Conservation (phyloP, 176 grass and related monocot genomes). For the Oryza nivara region DNA sequence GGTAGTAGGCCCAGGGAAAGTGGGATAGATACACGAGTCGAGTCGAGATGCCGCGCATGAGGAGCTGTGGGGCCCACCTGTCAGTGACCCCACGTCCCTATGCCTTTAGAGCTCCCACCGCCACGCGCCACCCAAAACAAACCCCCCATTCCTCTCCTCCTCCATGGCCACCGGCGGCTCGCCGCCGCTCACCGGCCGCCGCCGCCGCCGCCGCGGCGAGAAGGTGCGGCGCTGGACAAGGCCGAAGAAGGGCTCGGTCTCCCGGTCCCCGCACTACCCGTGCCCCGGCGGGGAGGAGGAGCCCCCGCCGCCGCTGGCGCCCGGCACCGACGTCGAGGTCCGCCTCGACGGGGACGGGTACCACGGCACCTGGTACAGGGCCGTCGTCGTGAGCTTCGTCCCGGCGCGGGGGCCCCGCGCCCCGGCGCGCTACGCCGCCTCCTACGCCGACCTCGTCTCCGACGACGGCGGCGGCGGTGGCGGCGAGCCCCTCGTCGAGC, state of each 20-base stretch:
- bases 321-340: conserved; percentile 60
- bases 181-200: not conserved
- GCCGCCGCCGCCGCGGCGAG: not conserved
- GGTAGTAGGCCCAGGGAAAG: no score
- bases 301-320: not conserved
- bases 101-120: no score
- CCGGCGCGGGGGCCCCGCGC: conserved; percentile 4
- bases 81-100: no score
- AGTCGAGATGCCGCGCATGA: no score
- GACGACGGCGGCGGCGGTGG: conserved; percentile 39
- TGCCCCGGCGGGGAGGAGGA: no score
- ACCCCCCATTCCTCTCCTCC: not conserved
- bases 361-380: conserved; percentile 75
- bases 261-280: not conserved
- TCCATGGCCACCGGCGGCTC: not conserved
- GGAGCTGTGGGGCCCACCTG: no score
- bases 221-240: not conserved
- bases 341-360: conserved; percentile 63
- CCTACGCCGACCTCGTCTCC: conserved; percentile 53
- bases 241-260: no score
- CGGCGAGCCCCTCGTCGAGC: conserved; percentile 32
- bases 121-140: not conserved
- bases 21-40: no score
- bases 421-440: conserved; percentile 40
- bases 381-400: conserved; percentile 37